Conservation (phyloP, 768 basidiomycete species). For the Sarcodon sp. region DNA sequence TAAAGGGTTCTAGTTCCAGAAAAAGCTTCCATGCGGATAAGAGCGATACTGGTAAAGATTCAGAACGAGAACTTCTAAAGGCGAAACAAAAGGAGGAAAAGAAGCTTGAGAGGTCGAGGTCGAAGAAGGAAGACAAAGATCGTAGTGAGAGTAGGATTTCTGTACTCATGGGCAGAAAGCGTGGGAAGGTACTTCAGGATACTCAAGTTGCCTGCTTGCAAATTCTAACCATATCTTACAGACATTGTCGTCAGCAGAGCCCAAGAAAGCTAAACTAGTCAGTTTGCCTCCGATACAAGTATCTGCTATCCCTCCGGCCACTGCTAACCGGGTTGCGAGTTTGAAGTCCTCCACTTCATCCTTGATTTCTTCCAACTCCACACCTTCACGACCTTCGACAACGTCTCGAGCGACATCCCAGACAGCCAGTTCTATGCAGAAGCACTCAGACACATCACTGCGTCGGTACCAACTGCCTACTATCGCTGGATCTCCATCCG, state of each 20-base stretch:
- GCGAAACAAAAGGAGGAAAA: slow-evolving; percentile 34
- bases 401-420: slow-evolving; percentile 66
- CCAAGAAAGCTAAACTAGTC: slow-evolving; percentile 56
- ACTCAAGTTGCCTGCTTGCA: slow-evolving; percentile 2
- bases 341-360: slow-evolving; percentile 48
- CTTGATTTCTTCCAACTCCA: slow-evolving; percentile 27
- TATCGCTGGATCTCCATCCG: slow-evolving; percentile 89
- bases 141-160: slow-evolving; percentile 86
- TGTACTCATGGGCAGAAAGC: slow-evolving; percentile 74
- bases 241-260: slow-evolving; percentile 78
- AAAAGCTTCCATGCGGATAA: slow-evolving; percentile 62
- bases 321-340: slow-evolving; percentile 76
- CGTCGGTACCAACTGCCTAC: slow-evolving; percentile 77
- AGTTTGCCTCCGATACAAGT: slow-evolving; percentile 87
- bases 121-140: slow-evolving; percentile 71
- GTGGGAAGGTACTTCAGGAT: slow-evolving; percentile 64
- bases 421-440: slow-evolving; percentile 79
- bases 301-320: slow-evolving; percentile 66
- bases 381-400: slow-evolving; percentile 27
- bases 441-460: slow-evolving; percentile 73
- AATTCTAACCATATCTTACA: slow-evolving; percentile 17
- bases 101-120: slow-evolving; percentile 44
- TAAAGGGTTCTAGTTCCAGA: slow-evolving; percentile 75
- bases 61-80: slow-evolving; percentile 13
- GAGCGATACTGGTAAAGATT: slow-evolving; percentile 14